Percentiles rank a stretch among this genome's conserved stretches.
phyloP scores from a whole-genome alignment of 306 rosid species.

The Ormosia emarginata region DNA sequence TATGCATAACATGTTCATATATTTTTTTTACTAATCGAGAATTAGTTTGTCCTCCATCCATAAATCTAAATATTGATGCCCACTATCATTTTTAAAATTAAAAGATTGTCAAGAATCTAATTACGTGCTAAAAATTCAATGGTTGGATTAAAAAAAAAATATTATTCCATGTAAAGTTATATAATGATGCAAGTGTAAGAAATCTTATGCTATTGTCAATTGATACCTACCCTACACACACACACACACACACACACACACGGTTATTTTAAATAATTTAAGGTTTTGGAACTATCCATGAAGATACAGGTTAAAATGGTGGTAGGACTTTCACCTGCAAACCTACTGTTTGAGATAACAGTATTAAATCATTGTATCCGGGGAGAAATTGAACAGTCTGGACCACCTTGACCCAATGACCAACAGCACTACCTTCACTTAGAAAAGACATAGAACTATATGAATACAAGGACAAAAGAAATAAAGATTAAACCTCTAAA shows the following conservation, averaged over 20 bases:
- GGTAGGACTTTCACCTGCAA: constrained; percentile 65
- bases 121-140: background rate
- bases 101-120: background rate
- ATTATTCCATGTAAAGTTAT: background rate
- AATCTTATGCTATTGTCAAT: background rate
- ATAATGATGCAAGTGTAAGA: background rate
- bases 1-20: background rate
- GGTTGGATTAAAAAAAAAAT: background rate
- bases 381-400: constrained; percentile 72
- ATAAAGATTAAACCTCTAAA: background rate
- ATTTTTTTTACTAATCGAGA: background rate
- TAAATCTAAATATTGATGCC: background rate
- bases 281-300: constrained; percentile 3
- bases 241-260: background rate
- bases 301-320: constrained; percentile 10
- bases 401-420: constrained; percentile 72
- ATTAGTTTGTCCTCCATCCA: background rate
- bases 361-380: constrained; percentile 74
- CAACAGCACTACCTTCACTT: constrained; percentile 65
- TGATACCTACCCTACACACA: background rate
- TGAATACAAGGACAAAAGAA: constrained; percentile 4
- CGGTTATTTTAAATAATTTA: background rate
- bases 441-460: constrained; percentile 25
- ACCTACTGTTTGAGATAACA: constrained; percentile 80
- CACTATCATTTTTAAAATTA: background rate